Base-by-base conservation (phyloP, 768 basidiomycete genomes). In the Cystofilobasidium macerans region DNA sequence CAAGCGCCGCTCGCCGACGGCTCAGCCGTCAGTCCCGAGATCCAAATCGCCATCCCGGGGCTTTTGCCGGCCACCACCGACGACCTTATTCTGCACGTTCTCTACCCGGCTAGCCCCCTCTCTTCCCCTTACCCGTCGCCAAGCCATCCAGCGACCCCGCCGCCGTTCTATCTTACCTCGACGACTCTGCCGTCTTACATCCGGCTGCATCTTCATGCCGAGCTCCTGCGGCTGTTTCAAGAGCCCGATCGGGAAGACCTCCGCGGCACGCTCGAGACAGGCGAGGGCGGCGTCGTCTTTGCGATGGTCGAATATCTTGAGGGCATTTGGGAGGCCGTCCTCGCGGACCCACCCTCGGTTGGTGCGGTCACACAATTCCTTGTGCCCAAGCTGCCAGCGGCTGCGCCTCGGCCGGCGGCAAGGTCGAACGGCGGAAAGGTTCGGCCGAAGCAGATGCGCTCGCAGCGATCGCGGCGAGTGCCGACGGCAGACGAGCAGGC, bases 91-190 rank as follows among this genome's bases (percentile, higher is more conserved):
- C 78, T 93, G 0, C 85, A 89, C 69, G 76, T 93, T 57, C 71
- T 89, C 32, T 77, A 85, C 28, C 81, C 83, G 30, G 68, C 76
- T 5, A 73, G 68, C 0, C 22, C 65, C n/a, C 33, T 47, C 26
- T 59, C 78, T 26, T 80, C 81, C 28, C 75, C 75, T 0, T 79
- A 80, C 70, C 79, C 79, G 74, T 82, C 75, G 71, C 8, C 62
- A 66, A 80, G 69, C 11, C 70, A 76, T 72, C 74, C 76, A 1
- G 69, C 71, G 12, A 78, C 72, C 26, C 82, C 83, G 64, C 82
- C 85, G 0, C 83, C 88, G 0, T 82, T 92, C 76, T 94, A 86
- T 73, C 73, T 94, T 61, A 81, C 85, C 0, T 89, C 88, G 0
- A 72, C 77, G 0, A 81, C 82, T 0, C 78, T 86, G 5, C 82